Evolutionary conservation across 2,329 filamentous ascomycete species (phyloP), one percentile per base, ranked within the genome.

Genomic region (Teratosphaeria pseudoeucalypti): DNA sequence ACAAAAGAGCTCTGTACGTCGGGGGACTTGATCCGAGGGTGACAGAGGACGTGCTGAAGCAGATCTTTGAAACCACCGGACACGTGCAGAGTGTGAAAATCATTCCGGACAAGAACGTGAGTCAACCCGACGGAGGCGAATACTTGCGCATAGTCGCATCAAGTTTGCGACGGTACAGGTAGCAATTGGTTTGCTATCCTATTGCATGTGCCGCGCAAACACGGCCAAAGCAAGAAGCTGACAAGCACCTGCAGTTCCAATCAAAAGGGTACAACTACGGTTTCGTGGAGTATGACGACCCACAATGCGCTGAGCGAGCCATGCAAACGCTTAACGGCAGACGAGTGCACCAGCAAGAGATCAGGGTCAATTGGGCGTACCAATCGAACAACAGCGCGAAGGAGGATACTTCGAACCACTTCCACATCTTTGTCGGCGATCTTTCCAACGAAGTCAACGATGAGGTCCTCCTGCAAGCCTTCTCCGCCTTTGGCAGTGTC

Each of bases 11-110:
- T 60, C 80, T 99, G 63, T 99, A 99, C 71, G 90, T 99, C 61
- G 94, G 94, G 64, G 94, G 94, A 58, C 80, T 99, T 67, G 94
- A 99, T 74, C 90, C 92, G 69, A 85, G 94, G 66, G 92, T 97
- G 63, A 96, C 92, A 34, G 92, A 97, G 77, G 92, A 97, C 72
- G 90, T 97, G 59, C 78, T 97, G 74, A 90, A 91, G 72, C 92
- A 97, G 76, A 97, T 97, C 70, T 99, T 99, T 72, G 94, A 99
- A 81, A 99, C 94, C 6, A 96, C 92, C 61, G 94, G 94, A 60
- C 94, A 99, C 77, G 94, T 99, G 65, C 88, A 96, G 78, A 96
- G 90, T 72, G 94, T 99, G 73, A 99, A 99, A 82, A 96, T 99
- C 72, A 99, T 99, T 74, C 94, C 94, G 57, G 94, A 99, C 81